phyloP scores from a whole-genome alignment of 257 asterid species.

The Gynochthodes officinalis region DNA sequence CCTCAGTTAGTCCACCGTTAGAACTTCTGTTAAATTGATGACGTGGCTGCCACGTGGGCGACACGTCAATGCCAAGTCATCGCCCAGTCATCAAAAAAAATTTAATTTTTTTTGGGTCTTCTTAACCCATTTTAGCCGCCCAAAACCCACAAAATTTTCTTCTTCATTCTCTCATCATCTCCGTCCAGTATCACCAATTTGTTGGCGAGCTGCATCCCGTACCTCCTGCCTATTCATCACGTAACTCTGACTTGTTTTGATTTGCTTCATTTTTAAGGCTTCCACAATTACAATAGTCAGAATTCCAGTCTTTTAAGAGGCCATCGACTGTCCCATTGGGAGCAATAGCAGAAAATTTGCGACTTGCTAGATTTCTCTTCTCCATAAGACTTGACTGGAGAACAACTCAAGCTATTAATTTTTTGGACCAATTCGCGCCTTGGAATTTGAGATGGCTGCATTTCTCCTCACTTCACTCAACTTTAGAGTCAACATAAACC shows the following conservation, averaged over 20 bases:
- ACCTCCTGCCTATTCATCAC: too few relatives aligned
- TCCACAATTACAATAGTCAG: slow-evolving; percentile 73
- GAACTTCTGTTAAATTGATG: too few relatives aligned
- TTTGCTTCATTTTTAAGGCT: slow-evolving; percentile 63
- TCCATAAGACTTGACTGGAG: slow-evolving; percentile 21
- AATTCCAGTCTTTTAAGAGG: slow-evolving; percentile 70
- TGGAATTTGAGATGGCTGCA: slow-evolving; percentile 4
- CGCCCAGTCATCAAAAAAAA: too few relatives aligned
- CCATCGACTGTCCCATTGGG: slow-evolving; percentile 82
- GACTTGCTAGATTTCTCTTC: slow-evolving; percentile 44
- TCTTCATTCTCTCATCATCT: too few relatives aligned
- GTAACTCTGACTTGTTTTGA: slow-evolving; percentile 22
- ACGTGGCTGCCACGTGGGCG: too few relatives aligned
- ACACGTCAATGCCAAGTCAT: too few relatives aligned
- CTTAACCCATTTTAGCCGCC: too few relatives aligned
- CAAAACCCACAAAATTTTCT: too few relatives aligned
- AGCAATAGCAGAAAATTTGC: slow-evolving; percentile 62
- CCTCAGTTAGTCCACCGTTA: too few relatives aligned
- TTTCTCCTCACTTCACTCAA: slow-evolving; percentile 26
- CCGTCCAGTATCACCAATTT: slow-evolving; percentile 92
- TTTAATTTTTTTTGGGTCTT: too few relatives aligned
- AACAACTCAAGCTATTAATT: slow-evolving; percentile 23
- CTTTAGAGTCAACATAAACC: slow-evolving; percentile 57
- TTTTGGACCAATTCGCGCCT: slow-evolving; percentile 17
- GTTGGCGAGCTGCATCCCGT: slow-evolving; percentile 87